These are phyloP conservation scores for Pisolithus tinctorius DNA, from an alignment of 768 basidiomycete genomes.

Conservation along the genomic window DNA sequence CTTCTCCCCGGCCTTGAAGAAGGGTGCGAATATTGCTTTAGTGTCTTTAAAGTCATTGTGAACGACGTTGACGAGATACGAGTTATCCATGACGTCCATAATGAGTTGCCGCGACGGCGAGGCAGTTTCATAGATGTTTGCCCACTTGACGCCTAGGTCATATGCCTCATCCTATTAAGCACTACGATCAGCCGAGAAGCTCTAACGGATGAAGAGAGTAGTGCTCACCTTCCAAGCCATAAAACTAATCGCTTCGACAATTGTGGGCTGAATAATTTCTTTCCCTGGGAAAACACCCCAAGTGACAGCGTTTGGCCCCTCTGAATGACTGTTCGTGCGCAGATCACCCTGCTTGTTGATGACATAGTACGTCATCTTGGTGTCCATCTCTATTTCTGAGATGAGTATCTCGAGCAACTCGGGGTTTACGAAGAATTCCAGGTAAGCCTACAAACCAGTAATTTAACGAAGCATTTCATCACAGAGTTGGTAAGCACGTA, in stretches of 20 bases:
- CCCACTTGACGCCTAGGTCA: constrained; percentile 90
- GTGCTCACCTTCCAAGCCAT: constrained; percentile 90
- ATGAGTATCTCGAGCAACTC: constrained; percentile 66
- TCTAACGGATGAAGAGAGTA: background rate
- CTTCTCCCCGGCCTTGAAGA: constrained; percentile 70
- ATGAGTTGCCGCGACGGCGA: constrained; percentile 74
- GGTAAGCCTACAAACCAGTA: constrained; percentile 61
- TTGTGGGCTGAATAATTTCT: constrained; percentile 93
- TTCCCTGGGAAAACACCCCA: constrained; percentile 99
- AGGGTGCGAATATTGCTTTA: constrained; percentile 81
- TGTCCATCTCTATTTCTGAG: constrained; percentile 77
- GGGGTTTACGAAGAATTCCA: constrained; percentile 90
- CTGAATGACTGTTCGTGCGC: constrained; percentile 88
- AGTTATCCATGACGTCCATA: constrained; percentile 70
- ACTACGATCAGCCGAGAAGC: constrained; percentile 5
- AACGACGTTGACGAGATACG: constrained; percentile 88
- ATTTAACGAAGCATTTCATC: background rate
- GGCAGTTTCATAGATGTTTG: constrained; percentile 71
- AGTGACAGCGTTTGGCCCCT: constrained; percentile 97
- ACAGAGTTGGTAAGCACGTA: constrained; percentile 19
- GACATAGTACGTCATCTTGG: constrained; percentile 91
- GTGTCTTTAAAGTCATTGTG: constrained; percentile 91
- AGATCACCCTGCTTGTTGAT: constrained; percentile 95
- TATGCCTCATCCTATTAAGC: constrained; percentile 81
- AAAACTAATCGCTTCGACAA: constrained; percentile 95